These are phyloP conservation scores for Dendrobium huoshanense DNA, from an alignment of 106 monocot species.

Conservation along the genomic window DNA sequence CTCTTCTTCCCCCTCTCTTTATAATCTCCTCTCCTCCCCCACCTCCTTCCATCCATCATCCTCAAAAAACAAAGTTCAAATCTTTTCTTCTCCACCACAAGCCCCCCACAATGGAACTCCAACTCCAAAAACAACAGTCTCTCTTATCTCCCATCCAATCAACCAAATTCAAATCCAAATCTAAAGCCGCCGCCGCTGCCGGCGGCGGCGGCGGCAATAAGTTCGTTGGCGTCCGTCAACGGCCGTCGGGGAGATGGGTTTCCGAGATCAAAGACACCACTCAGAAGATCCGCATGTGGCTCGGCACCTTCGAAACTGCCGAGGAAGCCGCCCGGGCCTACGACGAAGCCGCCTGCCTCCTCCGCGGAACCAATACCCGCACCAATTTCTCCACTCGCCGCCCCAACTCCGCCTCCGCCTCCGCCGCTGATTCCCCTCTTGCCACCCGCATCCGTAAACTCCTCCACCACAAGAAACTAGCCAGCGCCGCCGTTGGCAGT, in stretches of 20 bases:
- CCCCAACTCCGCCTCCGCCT: background rate
- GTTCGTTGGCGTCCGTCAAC: conserved; percentile 22
- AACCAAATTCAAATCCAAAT: conserved; percentile 10
- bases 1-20: background rate
- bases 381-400: conserved; percentile 42
- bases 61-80: background rate
- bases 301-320: conserved; percentile 68
- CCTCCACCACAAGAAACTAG: conserved; percentile 9
- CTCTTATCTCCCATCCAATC: background rate
- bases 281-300: conserved; percentile 79
- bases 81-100: background rate
- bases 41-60: background rate
- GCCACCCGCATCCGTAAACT: conserved; percentile 15
- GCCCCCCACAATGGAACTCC: background rate
- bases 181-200: background rate
- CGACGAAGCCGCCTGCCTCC: conserved; percentile 67
- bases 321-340: conserved; percentile 62
- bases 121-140: background rate
- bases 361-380: conserved; percentile 61
- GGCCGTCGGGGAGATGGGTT: conserved; percentile 75
- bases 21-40: background rate
- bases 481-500: background rate
- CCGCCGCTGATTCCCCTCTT: conserved; percentile 17
- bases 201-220: background rate
- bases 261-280: conserved; percentile 78